phyloP scores from a whole-genome alignment of 306 rosid genomes.

The Trichosanthes cucumerina region DNA sequence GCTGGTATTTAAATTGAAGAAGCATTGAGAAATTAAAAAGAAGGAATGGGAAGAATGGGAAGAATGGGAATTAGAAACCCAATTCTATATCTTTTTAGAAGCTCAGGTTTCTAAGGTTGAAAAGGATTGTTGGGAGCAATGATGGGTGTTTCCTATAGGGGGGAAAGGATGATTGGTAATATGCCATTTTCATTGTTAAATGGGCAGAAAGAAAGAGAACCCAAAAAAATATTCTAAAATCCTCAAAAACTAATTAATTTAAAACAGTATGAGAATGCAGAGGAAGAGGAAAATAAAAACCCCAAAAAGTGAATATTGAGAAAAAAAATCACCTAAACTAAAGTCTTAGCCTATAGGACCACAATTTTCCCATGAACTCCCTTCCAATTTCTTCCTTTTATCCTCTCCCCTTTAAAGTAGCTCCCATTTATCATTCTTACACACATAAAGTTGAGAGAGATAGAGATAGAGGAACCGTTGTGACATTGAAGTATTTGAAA shows the following conservation, averaged over 20 bases:
- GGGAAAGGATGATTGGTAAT: constrained; percentile 98
- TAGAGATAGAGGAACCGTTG: constrained; percentile 16
- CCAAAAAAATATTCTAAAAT: not conserved
- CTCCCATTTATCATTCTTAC: constrained; percentile 9
- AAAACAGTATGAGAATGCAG: not conserved
- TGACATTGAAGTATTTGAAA: constrained; percentile 3
- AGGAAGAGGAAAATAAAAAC: not conserved
- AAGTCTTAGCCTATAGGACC: constrained; percentile 13
- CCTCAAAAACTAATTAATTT: not conserved
- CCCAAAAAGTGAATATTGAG: constrained; percentile 9
- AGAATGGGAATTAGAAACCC: constrained; percentile 19
- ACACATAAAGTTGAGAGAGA: constrained; percentile 6
- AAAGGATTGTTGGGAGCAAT: constrained; percentile 98
- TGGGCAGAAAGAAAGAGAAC: constrained; percentile 41
- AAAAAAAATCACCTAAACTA: not conserved
- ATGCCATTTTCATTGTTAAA: constrained; percentile 93
- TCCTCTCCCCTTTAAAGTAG: constrained; percentile 23
- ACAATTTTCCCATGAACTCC: constrained; percentile 26
- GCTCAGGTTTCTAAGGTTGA: constrained; percentile 97
- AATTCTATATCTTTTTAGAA: constrained; percentile 39
- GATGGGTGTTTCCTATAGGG: constrained; percentile 99
- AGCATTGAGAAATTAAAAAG: constrained; percentile 25
- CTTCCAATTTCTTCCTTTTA: constrained; percentile 24
- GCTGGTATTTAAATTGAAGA: constrained; percentile 10
- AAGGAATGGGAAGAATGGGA: constrained; percentile 9